These are phyloP conservation scores for Silene uniflora DNA, from an alignment of 148 eudicot species.

Conservation along the genomic window DNA sequence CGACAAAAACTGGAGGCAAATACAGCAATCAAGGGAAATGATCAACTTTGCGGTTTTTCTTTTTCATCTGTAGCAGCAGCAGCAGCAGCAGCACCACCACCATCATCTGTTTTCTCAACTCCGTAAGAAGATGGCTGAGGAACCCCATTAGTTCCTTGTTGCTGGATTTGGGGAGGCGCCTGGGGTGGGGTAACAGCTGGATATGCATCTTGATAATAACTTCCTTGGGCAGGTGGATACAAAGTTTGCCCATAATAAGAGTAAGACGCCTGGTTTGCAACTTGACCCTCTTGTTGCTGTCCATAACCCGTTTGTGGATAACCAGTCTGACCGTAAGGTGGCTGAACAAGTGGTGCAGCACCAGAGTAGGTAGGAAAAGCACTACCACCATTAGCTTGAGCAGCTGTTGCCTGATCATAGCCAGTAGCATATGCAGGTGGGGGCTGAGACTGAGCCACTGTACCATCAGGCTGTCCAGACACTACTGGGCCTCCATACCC, in stretches of 20 bases:
- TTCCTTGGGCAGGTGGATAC: constrained; percentile 33
- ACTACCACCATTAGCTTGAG: constrained; percentile 35
- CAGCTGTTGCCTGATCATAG: constrained; percentile 27
- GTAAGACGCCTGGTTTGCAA: constrained; percentile 31
- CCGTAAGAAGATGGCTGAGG: constrained; percentile 28
- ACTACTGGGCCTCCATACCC: constrained; percentile 32
- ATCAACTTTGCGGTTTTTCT: constrained; percentile 10
- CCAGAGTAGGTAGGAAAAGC: constrained; percentile 35
- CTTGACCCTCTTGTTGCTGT: constrained; percentile 41
- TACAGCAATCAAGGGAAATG: constrained; percentile 1
- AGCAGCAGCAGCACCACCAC: constrained; percentile 17
- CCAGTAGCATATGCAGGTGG: constrained; percentile 26
- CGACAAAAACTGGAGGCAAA: constrained; percentile 8
- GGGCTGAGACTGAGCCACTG: constrained; percentile 25
- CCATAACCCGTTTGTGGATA: constrained; percentile 38
- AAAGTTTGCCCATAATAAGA: constrained; percentile 40
- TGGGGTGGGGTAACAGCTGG: constrained; percentile 29
- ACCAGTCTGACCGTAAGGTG: constrained; percentile 30
- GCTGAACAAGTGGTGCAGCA: constrained; percentile 29
- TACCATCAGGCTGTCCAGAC: constrained; percentile 28
- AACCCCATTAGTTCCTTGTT: constrained; percentile 28
- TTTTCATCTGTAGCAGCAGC: constrained; percentile 25
- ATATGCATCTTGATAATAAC: constrained; percentile 37
- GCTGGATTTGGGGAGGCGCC: constrained; percentile 24
- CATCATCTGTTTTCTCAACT: constrained; percentile 29